Base-by-base conservation (phyloP, 73 alveolate genomes). In the Breviolum minutum region DNA sequence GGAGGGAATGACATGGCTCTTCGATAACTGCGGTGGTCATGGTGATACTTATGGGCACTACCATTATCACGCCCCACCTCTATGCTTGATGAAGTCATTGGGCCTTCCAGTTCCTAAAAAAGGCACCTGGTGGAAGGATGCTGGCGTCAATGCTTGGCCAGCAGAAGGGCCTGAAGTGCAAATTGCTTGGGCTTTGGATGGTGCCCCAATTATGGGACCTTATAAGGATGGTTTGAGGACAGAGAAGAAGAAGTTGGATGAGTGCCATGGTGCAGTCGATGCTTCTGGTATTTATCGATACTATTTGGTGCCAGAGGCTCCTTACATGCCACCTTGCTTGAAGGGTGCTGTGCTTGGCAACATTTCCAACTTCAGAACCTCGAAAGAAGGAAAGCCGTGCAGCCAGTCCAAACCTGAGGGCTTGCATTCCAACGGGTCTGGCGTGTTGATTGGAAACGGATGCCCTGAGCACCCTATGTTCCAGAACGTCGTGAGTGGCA, bases 171-270 rank as follows among this genome's bases (percentile, higher is more conserved):
- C 91, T 7, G 91, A 82, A 73, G 96, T 60, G 74, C 97, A 89
- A 86, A 48, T 89, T 62, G 96, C 87, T 26, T 89, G 96, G 96
- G 96, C 96, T 17, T 60, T 89, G 74, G 96, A 89, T 48, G 96
- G 96, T 27, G 96, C 96, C 11, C 96, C 96, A 71, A 87, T 87
- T 83, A 87, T 87, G 95, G 95, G 95, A 63, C 95, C 95, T 11
- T 87, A 13, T 69, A 61, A 63, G 27, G 95, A 62, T 85, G 94
- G 77, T 63, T 2, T 24, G 54, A 24, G 94, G 8, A 85, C 94
- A 14, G 16, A 62, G 27, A 85, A 85, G 79, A 62, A 63, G 79
- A 26, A 29, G 69, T n/a, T 87, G 68, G 95, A 87, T 24, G 95
- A 87, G 95, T 87, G 95, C 95, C 83, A 63, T 40, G 95, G 95